Base-by-base conservation (phyloP, 768 basidiomycete genomes). In the Tephrocybe sp. region DNA sequence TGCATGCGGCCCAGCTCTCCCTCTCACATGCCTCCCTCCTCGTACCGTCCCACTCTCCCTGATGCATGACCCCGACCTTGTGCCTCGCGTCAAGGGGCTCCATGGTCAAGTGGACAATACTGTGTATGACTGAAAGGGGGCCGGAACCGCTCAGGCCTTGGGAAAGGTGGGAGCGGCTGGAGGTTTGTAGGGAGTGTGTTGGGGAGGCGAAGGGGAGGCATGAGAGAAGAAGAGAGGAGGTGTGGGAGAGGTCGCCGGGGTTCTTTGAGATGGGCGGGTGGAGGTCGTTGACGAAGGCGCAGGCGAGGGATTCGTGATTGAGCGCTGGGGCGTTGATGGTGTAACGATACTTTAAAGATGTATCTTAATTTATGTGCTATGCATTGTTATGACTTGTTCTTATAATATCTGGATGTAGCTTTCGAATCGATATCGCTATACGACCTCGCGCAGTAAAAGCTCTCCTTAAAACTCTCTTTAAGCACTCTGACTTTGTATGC, bases 11-110 rank as follows among this genome's bases (percentile, higher is more conserved):
- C 19, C 69, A 73, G 51, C 69, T 71, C 64, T 66, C 63, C 51
- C 56, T 76, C 26, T 71, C 73, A 0, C 72, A 76, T 35, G 59
- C 68, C 0, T 77, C 74, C 55, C 60, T 77, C 0, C 61, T 74
- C n/a, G 65, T 68, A 4, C 75, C 75, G 48, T 65, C 62, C 12
- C 64, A 67, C 0, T 56, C 69, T 1, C 64, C 67, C 1, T 44
- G 27, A 11, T 77, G 73, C 43, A 39, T 51, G 15, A 59, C 60
- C 12, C 52, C 65, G 19, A n/a, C 44, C 5, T 50, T 67, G 26
- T 75, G 74, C 38, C 62, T 62, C 1, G 53, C 65, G 25, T 65
- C 71, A 7, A 55, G 69, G 9, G 68, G 73, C 0, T 73, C 74
- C 5, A 68, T 70, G 55, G 66, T 69, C 4, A 72, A 77, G 54